A percentile compares a stretch with the other conserved stretches of the same genome.
Conservation (phyloP, 2,329 filamentous ascomycete genomes). For the Aspergillus novofumigatus region DNA sequence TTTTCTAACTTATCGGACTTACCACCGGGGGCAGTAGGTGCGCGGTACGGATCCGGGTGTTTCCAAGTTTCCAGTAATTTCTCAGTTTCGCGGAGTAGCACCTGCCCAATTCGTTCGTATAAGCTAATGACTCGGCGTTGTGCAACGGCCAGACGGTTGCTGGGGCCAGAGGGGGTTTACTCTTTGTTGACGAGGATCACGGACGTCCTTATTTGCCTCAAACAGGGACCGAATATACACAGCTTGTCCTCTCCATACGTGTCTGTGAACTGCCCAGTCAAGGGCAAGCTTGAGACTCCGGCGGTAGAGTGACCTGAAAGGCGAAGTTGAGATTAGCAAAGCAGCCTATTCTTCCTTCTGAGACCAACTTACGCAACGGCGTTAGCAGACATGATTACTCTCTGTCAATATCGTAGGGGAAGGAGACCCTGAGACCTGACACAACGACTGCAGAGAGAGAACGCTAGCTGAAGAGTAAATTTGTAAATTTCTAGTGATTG, state of each 20-base stretch:
- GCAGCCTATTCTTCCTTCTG: constrained; percentile 3
- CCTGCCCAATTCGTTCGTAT: constrained; percentile 48
- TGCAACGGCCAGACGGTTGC: not conserved
- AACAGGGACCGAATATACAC: constrained; percentile 94
- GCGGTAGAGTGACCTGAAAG: constrained; percentile 69
- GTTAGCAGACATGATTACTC: constrained; percentile 32
- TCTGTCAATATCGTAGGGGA: not conserved
- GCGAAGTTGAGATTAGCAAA: constrained; percentile 22
- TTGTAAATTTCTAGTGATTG: not conserved
- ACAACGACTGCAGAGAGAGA: not conserved
- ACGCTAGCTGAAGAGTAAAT: not conserved
- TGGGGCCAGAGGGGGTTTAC: constrained; percentile 47
- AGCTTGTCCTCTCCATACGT: constrained; percentile 92
- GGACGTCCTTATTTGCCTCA: constrained; percentile 83
- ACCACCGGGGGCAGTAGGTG: constrained; percentile 93
- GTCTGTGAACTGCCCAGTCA: constrained; percentile 90
- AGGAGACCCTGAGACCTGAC: not conserved
- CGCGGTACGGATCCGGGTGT: constrained; percentile 88
- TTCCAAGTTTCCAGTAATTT: constrained; percentile 89
- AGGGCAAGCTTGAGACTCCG: constrained; percentile 88
- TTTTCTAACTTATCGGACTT: constrained; percentile 28
- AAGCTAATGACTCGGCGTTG: not conserved
- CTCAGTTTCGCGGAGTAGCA: constrained; percentile 81
- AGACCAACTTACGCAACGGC: constrained; percentile 34
- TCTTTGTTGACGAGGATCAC: constrained; percentile 79